These are phyloP conservation scores for Tarenaya hassleriana DNA, from an alignment of 345 rosid genomes.

Conservation along the genomic window DNA sequence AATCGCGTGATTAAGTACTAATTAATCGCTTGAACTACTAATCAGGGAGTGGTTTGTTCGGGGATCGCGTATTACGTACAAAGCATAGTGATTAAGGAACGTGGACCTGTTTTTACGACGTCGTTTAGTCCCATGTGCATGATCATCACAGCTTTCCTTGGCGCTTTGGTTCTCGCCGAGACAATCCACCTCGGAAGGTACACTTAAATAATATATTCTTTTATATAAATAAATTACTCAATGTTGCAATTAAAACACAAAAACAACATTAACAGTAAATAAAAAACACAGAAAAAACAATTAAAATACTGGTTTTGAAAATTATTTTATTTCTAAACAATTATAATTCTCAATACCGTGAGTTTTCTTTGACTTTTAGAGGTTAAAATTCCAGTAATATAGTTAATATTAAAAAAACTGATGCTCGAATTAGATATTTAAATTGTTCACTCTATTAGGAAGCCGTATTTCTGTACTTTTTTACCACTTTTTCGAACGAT, in stretches of 20 bases:
- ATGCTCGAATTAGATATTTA: too few relatives aligned
- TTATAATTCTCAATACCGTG: too few relatives aligned
- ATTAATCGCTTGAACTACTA: not conserved
- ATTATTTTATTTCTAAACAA: too few relatives aligned
- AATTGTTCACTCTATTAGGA: not conserved
- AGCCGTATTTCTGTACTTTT: too few relatives aligned
- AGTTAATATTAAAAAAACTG: too few relatives aligned
- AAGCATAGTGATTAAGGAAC: constrained; percentile 52
- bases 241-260: not conserved
- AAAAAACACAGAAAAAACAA: too few relatives aligned
- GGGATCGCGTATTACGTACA: constrained; percentile 82
- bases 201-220: not conserved
- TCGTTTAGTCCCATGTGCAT: constrained; percentile 81
- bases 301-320: too few relatives aligned
- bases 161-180: constrained; percentile 61
- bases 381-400: too few relatives aligned
- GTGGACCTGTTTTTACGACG: constrained; percentile 82
- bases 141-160: constrained; percentile 74
- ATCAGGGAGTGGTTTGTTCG: constrained; percentile 89
- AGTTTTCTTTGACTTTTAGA: too few relatives aligned
- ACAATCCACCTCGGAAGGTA: constrained; percentile 79
- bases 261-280: not conserved
- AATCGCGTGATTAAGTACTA: not conserved
- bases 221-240: not conserved
- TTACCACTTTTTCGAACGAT: not conserved